phyloP scores from a whole-genome alignment of 2,329 filamentous ascomycete species.

The Cladosporium sp. region DNA sequence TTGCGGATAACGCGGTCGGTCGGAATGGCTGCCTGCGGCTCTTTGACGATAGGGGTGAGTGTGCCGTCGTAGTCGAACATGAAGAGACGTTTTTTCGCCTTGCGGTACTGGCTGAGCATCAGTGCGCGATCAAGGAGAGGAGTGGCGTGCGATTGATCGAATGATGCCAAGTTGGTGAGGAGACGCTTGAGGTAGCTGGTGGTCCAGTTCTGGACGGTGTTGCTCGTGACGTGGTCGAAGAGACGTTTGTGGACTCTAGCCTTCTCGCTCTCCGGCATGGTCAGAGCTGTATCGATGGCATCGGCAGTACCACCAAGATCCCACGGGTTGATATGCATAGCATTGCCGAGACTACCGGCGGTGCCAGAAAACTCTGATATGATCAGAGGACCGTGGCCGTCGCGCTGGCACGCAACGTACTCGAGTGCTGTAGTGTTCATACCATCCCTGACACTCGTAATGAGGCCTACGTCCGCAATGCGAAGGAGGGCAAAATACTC shows the following conservation, averaged over 20 bases:
- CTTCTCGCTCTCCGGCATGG: constrained; percentile 65
- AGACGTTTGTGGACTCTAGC: constrained; percentile 67
- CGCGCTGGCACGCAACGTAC: constrained; percentile 88
- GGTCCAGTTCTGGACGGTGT: constrained; percentile 85
- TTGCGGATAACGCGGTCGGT: constrained; percentile 78
- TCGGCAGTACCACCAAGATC: constrained; percentile 79
- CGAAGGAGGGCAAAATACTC: constrained; percentile 95
- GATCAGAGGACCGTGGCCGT: constrained; percentile 81
- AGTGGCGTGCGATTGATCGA: constrained; percentile 70
- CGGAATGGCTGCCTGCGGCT: constrained; percentile 84
- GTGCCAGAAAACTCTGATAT: constrained; percentile 96
- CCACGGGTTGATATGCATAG: constrained; percentile 97
- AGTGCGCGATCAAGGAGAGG: constrained; percentile 73
- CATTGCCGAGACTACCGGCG: constrained; percentile 76
- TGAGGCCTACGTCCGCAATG: constrained; percentile 84
- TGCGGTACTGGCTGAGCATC: constrained; percentile 69
- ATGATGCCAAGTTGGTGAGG: constrained; percentile 73
- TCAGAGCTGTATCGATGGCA: constrained; percentile 76
- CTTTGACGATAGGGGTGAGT: constrained; percentile 88
- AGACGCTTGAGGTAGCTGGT: constrained; percentile 73
- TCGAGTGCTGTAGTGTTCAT: constrained; percentile 98
- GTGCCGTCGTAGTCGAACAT: constrained; percentile 99
- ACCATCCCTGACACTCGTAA: constrained; percentile 91
- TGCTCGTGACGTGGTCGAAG: constrained; percentile 77
- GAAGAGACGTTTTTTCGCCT: constrained; percentile 76